Evolutionary conservation across 148 eudicot genomes (phyloP), one percentile per base, ranked within the genome.

Genomic region (Rhododendron henanense): DNA sequence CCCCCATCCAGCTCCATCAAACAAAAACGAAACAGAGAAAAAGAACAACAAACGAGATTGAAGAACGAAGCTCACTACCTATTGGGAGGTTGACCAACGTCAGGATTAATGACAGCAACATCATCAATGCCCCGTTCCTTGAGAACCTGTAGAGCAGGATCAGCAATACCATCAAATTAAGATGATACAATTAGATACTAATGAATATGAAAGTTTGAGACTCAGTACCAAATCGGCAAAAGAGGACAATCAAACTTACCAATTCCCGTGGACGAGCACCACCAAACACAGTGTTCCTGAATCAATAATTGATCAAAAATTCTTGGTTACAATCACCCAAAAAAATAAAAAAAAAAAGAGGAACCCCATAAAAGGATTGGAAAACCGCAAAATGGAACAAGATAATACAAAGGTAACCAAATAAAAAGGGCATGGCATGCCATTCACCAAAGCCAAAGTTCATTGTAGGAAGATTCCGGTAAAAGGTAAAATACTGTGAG

Each of bases 191-290:
- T 35, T 21, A 51, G 37, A 53, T 50, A 73, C 65, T 33, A 44
- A 33, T 10, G 33, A 14, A 51, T 48, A 21, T 35, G 21, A 4
- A 41, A 76, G 31, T 50, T 75, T 11, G 23, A 51, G 28, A 16
- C 71, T 55, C 35, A 0, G 55, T 75, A 51, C 25, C 33, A 41
- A 10, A 79, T 25, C 50, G 15, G 50, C 41, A 78, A 7, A 41
- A 82, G 48, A 81, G 59, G 59, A 77, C 11, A 69, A 48, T 10
- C 74, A 69, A 28, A 88, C 92, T 91, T 84, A 93, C 98, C 94
- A 93, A 2, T 92, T 96, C 98, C 33, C 98, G 89, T 4, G 98
- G 98, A 7, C 96, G 95, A 85, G 96, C 98, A 82, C 95, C 96
- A 65, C 96, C 96, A 89, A 96, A 93, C 78, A 94, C 85, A 50